Evolutionary conservation across 2,329 filamentous ascomycete genomes (phyloP).

Genomic region (Thermothelomyces thermophilus): DNA sequence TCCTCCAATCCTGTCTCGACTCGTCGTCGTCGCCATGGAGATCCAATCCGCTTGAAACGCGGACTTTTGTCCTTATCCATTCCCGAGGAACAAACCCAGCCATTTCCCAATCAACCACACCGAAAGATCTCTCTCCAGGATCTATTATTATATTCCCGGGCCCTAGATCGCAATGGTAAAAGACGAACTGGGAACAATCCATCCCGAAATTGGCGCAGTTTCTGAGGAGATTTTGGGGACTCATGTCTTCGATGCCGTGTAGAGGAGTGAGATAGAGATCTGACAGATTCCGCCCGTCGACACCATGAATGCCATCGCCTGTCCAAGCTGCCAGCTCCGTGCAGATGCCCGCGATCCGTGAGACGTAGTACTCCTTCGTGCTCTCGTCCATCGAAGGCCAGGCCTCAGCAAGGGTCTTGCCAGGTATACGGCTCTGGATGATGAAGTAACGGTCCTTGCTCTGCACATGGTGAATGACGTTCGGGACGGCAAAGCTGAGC

Average conservation of each 20-base stretch:
- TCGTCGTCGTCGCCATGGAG: constrained; percentile 7
- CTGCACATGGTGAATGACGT: constrained; percentile 3
- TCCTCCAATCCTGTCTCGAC: constrained; percentile 10
- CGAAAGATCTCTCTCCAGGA: constrained; percentile 8
- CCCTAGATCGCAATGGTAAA: constrained; percentile 13
- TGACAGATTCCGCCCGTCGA: constrained; percentile 7
- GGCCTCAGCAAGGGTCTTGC: constrained; percentile 4
- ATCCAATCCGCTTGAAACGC: constrained; percentile 11
- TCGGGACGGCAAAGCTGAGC: constrained; percentile 5
- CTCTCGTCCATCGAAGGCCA: constrained; percentile 8
- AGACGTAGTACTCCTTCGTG: constrained; percentile 8
- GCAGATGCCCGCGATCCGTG: constrained; percentile 6
- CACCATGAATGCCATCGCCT: constrained; percentile 6
- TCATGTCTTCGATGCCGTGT: constrained; percentile 1
- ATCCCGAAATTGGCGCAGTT: background rate
- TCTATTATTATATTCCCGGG: constrained; percentile 6
- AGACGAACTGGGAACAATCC: constrained; percentile 4
- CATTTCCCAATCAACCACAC: constrained; percentile 12
- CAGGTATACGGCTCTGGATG: constrained; percentile 5
- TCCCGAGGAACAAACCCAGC: constrained; percentile 12
- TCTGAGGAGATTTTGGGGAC: background rate
- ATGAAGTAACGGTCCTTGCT: constrained; percentile 6
- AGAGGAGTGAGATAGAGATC: constrained; percentile 4
- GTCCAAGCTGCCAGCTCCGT: constrained; percentile 4
- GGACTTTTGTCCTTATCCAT: constrained; percentile 11